phyloP scores from a whole-genome alignment of 257 asterid species.

The Petunia secreta region DNA sequence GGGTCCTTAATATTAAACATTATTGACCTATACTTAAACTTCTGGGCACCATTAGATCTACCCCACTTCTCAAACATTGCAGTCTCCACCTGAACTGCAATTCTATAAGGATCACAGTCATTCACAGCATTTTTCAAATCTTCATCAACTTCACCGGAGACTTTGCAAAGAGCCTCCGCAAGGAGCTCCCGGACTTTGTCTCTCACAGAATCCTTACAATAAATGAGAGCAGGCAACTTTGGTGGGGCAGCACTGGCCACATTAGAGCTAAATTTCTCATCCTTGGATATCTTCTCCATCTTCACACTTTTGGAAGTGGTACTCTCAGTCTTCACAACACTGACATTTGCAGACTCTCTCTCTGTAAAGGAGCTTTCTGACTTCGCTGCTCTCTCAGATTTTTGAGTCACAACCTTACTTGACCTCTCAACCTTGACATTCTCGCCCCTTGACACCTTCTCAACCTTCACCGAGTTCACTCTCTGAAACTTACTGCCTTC shows the following conservation, averaged over 20 bases:
- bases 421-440: slow-evolving; percentile 47
- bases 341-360: slow-evolving; percentile 39
- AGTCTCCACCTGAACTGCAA: slow-evolving; percentile 48
- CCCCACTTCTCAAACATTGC: slow-evolving; percentile 57
- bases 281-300: slow-evolving; percentile 46
- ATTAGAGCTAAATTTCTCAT: slow-evolving; percentile 48
- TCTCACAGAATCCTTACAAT: slow-evolving; percentile 47
- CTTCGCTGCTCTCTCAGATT: slow-evolving; percentile 39
- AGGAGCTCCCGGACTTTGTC: slow-evolving; percentile 52
- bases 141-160: slow-evolving; percentile 38
- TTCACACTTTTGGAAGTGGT: slow-evolving; percentile 35
- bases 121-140: slow-evolving; percentile 47
- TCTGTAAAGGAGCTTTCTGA: slow-evolving; percentile 42
- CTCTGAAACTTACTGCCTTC: slow-evolving; percentile 49
- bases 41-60: slow-evolving; percentile 45
- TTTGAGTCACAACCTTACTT: slow-evolving; percentile 27
- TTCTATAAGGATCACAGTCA: slow-evolving; percentile 69
- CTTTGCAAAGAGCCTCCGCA: slow-evolving; percentile 51
- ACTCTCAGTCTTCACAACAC: slow-evolving; percentile 34
- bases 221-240: slow-evolving; percentile 41
- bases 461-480: slow-evolving; percentile 44
- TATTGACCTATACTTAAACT: slow-evolving; percentile 49
- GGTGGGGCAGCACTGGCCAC: slow-evolving; percentile 32
- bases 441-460: slow-evolving; percentile 21
- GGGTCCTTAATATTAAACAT: slow-evolving; percentile 55